Evolutionary conservation across 2,329 filamentous ascomycete species (phyloP).

Genomic region (Akanthomyces uredinophilus): DNA sequence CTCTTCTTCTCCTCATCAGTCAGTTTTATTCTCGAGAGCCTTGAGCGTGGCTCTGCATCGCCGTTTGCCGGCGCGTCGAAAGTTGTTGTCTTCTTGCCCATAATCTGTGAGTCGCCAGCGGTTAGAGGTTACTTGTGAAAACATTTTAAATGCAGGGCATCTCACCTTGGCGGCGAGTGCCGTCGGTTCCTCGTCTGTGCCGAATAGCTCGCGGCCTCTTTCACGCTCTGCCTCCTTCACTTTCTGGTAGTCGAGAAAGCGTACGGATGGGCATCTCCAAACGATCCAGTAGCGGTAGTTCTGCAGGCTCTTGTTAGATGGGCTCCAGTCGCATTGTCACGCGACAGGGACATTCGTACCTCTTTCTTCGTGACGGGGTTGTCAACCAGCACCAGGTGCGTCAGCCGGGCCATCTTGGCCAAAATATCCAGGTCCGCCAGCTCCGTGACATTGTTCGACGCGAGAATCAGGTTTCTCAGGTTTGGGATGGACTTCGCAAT

Average conservation of each 20-base stretch:
- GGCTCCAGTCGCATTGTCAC: too few species aligned
- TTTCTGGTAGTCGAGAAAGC: slow-evolving; percentile 89
- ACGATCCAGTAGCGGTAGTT: slow-evolving; percentile 90
- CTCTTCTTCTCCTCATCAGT: slow-evolving; percentile 84
- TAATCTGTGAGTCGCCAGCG: slow-evolving; percentile 50
- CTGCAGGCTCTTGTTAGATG: slow-evolving; percentile 40
- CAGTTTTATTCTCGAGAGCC: slow-evolving; percentile 73
- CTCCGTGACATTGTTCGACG: slow-evolving; percentile 76
- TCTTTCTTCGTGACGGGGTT: slow-evolving; percentile 92
- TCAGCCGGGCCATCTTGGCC: slow-evolving; percentile 61
- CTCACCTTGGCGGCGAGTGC: slow-evolving; percentile 67
- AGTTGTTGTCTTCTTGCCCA: slow-evolving; percentile 74
- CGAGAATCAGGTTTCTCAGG: slow-evolving; percentile 74
- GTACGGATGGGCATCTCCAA: slow-evolving; percentile 76
- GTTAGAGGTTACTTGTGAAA: neutral
- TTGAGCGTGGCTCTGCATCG: slow-evolving; percentile 41
- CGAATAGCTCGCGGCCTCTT: slow-evolving; percentile 76
- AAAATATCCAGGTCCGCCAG: slow-evolving; percentile 85
- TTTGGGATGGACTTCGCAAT: slow-evolving; percentile 74
- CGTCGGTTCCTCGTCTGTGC: slow-evolving; percentile 70
- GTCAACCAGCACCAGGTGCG: slow-evolving; percentile 74
- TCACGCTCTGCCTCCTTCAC: slow-evolving; percentile 81
- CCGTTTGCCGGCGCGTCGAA: slow-evolving; percentile 54
- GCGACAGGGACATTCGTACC: slow-evolving; percentile 49
- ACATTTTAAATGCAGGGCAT: neutral